Conservation (phyloP, 106 monocot genomes). For the Allium fistulosum region DNA sequence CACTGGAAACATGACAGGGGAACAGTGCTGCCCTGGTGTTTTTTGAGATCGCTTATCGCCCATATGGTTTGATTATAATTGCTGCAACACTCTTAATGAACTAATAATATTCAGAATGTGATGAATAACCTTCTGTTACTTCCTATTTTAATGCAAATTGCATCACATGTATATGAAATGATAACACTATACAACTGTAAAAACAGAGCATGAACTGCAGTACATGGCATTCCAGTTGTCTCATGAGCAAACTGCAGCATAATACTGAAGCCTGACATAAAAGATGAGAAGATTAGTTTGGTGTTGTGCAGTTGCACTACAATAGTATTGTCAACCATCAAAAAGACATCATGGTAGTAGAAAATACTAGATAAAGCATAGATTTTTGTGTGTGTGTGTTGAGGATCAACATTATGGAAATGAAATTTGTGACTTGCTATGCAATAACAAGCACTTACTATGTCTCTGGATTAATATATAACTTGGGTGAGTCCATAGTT, state of each 20-base stretch:
- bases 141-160: background rate
- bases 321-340: too few species aligned
- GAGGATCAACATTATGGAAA: too few species aligned
- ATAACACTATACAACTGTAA: background rate
- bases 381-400: too few species aligned
- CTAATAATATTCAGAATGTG: constrained; percentile 29
- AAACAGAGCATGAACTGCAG: background rate
- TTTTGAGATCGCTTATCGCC: constrained; percentile 43
- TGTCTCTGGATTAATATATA: too few species aligned
- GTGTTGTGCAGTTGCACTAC: too few species aligned
- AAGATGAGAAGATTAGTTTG: background rate
- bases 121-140: constrained; percentile 41
- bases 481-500: too few species aligned
- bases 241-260: background rate
- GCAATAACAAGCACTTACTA: too few species aligned
- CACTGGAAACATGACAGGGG: constrained; percentile 59
- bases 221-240: background rate
- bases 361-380: too few species aligned
- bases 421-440: too few species aligned
- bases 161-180: background rate
- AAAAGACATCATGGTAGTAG: too few species aligned
- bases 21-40: constrained; percentile 48
- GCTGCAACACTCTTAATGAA: constrained; percentile 35
- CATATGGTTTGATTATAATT: constrained; percentile 29
- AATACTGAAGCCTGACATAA: background rate